phyloP scores from a whole-genome alignment of 2,329 filamentous ascomycete species.

The Xylaria sp. region DNA sequence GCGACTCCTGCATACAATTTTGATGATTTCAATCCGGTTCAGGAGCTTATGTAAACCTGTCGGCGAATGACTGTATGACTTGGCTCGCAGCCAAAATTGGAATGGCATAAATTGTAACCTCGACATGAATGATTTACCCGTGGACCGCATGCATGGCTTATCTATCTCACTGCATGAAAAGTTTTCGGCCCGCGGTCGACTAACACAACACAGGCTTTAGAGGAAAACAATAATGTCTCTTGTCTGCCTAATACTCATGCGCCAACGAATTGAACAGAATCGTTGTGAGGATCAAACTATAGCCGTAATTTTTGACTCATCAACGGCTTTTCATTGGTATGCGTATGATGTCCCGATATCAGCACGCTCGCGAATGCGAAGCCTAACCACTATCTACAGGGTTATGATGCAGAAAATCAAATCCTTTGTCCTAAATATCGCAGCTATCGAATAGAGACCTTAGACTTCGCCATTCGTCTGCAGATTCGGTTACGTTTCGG shows the following conservation, averaged over 20 bases:
- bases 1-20: not conserved
- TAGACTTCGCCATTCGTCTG: no score
- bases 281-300: not conserved
- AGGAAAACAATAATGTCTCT: not conserved
- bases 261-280: not conserved
- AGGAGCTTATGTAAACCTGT: not conserved
- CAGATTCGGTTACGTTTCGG: not conserved
- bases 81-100: no score
- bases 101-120: not conserved
- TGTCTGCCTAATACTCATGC: not conserved
- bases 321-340: not conserved
- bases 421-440: not conserved
- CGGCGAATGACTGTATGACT: not conserved
- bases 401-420: not conserved
- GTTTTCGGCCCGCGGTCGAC: not conserved
- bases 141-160: constrained; percentile 16
- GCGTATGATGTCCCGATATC: not conserved
- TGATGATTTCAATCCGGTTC: not conserved
- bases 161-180: constrained; percentile 29
- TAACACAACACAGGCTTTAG: not conserved
- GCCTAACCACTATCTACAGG: not conserved
- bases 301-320: not conserved
- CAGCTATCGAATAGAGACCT: not conserved
- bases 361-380: not conserved
- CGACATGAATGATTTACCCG: not conserved